Conservation (phyloP, 495 filamentous ascomycete species). For the Aspergillus hancockii region DNA sequence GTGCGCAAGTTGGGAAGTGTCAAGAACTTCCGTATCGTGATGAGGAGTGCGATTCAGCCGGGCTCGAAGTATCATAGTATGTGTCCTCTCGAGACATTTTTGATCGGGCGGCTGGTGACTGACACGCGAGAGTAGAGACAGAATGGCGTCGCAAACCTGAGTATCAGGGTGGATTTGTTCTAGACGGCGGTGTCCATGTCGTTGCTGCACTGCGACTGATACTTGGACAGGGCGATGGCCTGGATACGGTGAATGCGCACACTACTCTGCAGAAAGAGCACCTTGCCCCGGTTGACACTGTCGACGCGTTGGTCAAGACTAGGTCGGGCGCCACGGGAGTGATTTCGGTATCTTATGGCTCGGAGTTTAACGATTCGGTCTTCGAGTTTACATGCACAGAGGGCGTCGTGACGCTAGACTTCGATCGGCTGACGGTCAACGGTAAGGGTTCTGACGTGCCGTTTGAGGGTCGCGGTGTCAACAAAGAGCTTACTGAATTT, state of each 20-base stretch:
- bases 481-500: constrained; percentile 67
- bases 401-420: constrained; percentile 53
- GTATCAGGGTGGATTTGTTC: constrained; percentile 76
- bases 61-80: constrained; percentile 60
- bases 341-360: constrained; percentile 65
- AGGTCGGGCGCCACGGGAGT: constrained; percentile 62
- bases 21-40: constrained; percentile 60
- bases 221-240: constrained; percentile 48
- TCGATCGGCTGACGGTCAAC: constrained; percentile 56
- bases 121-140: constrained; percentile 52
- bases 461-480: constrained; percentile 60
- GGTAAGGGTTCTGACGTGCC: constrained; percentile 52
- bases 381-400: constrained; percentile 51
- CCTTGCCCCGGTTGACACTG: constrained; percentile 74
- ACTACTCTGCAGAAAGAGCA: constrained; percentile 58
- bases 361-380: constrained; percentile 57
- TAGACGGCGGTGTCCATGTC: constrained; percentile 78
- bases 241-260: constrained; percentile 57
- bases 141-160: constrained; percentile 71
- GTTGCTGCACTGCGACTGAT: constrained; percentile 63
- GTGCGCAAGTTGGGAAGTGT: constrained; percentile 63
- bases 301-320: constrained; percentile 64
- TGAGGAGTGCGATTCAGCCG: constrained; percentile 53
- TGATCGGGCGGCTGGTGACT: constrained; percentile 14
- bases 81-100: constrained; percentile 18